phyloP scores from a whole-genome alignment of 164 flowering plant genomes.

The Chimonanthus salicifolius region DNA sequence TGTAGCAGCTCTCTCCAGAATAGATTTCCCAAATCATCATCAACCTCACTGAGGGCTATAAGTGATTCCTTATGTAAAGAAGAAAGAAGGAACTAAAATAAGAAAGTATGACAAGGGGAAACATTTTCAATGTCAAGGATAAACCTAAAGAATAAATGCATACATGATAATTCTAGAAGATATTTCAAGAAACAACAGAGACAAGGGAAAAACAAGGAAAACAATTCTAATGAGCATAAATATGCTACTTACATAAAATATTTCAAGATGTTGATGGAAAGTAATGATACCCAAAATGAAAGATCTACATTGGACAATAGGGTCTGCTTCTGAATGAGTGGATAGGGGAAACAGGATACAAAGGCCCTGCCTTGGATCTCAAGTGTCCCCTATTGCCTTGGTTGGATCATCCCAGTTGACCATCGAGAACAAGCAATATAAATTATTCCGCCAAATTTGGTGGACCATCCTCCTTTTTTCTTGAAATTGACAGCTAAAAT shows the following conservation, averaged over 20 bases:
- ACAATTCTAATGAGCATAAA: background rate
- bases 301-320: background rate
- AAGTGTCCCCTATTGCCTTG: no score
- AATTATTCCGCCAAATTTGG: no score
- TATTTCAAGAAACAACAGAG: background rate
- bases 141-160: background rate
- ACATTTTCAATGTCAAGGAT: background rate
- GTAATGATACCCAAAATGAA: background rate
- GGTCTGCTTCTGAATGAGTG: background rate
- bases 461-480: no score
- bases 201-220: background rate
- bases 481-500: no score
- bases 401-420: no score
- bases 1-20: conserved; percentile 21
- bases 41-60: conserved; percentile 12
- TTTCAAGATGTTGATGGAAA: background rate
- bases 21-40: conserved; percentile 44
- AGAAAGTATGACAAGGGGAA: background rate
- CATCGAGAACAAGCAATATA: no score
- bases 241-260: background rate
- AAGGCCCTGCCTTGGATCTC: no score
- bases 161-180: no score
- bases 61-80: conserved; percentile 10
- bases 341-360: no score
- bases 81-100: conserved; percentile 10